Conservation (phyloP, 148 eudicot genomes). For the Spergularia marina region DNA sequence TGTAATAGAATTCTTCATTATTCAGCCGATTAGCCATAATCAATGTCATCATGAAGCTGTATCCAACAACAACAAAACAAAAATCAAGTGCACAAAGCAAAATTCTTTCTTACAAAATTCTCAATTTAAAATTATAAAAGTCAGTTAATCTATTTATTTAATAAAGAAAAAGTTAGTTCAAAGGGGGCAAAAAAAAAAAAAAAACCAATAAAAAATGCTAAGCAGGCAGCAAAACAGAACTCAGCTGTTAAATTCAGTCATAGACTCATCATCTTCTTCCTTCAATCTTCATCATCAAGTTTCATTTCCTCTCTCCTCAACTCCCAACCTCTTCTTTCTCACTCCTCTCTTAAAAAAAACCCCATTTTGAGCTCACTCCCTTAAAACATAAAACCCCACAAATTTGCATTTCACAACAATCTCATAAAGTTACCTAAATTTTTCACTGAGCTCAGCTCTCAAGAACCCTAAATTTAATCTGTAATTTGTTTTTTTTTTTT, state of each 20-base stretch:
- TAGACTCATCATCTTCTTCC: slow-evolving; percentile 10
- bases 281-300: slow-evolving; percentile 12
- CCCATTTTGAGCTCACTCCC: slow-evolving; percentile 1
- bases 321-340: background rate
- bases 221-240: background rate
- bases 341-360: background rate
- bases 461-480: slow-evolving; percentile 29
- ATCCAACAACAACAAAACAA: slow-evolving; percentile 14
- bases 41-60: background rate
- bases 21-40: too few relatives aligned
- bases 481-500: background rate
- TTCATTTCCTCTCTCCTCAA: background rate
- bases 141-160: background rate
- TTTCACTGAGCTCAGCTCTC: slow-evolving; percentile 3
- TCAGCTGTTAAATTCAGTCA: background rate
- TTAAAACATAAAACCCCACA: background rate
- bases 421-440: background rate
- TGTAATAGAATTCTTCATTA: too few relatives aligned
- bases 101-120: too few relatives aligned
- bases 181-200: background rate
- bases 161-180: background rate
- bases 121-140: too few relatives aligned
- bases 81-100: slow-evolving; percentile 1
- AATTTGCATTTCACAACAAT: background rate
- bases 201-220: background rate